Evolutionary conservation across 2,329 filamentous ascomycete species (phyloP), one percentile per base, ranked within the genome.

Genomic region (Tolypocladium sp.): DNA sequence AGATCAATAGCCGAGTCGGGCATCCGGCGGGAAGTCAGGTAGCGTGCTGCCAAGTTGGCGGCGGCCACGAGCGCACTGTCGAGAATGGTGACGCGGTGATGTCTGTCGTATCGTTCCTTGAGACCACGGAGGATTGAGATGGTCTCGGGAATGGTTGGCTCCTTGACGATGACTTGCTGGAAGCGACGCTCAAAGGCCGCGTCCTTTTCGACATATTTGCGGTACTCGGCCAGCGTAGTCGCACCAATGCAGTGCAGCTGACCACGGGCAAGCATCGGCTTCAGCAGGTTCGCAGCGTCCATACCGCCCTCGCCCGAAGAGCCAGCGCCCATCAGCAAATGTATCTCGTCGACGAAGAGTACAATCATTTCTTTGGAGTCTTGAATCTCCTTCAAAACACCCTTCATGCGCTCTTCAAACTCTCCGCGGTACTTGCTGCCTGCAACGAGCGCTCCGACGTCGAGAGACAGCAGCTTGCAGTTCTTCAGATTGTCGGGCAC

Each of bases 361-460:
- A 99, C 89, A 70, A 99, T 97, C 80, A 92, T 96, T 60, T 97
- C 93, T 72, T 94, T 95, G 57, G 92, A 91, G 59, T 96, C 88
- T 66, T 92, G 84, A 60, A 99, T 96, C 77, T 99, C 94, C 75
- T 97, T 99, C 68, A 99, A 76, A 6, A 99, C 94, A 58, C 93
- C 92, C 83, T 99, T 99, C 92, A 99, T 97, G 67, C 94, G 86
- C 80, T 99, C 94, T 74, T 99, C 94, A 61, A 99, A 99, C 74
- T 99, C 94, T 78, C 94, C 94, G 56, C 94, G 88, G 79, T 95
- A 99, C 77, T 99, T 99, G 84, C 92, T 97, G 66, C 94, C 94
- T 60, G 94, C 94, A 63, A 99, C 93, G 59, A 99, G 81, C 30
- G 93, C 90, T 67, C 94, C 94, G 55, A 99, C 93, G 69, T 99